phyloP scores from a whole-genome alignment of 192 early-diverging fungal genomes.

The Backusella parvicylindrica region DNA sequence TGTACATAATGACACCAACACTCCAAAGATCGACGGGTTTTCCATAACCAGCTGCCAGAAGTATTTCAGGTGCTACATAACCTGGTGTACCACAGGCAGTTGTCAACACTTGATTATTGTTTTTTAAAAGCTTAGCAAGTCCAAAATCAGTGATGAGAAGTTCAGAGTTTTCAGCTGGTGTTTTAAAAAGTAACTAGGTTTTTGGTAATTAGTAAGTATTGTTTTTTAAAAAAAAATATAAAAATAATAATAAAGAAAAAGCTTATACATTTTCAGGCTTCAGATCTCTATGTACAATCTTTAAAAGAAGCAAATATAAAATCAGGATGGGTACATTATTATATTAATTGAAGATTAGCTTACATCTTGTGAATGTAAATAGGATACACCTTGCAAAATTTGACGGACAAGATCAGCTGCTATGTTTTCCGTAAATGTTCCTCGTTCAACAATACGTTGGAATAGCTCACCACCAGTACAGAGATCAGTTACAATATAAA shows the following conservation, averaged over 20 bases:
- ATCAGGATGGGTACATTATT: not conserved
- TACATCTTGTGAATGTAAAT: constrained; percentile 71
- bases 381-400: constrained; percentile 74
- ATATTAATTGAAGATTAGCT: not conserved
- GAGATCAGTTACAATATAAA: constrained; percentile 66
- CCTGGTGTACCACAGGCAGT: constrained; percentile 66
- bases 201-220: not conserved
- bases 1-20: constrained; percentile 70
- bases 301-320: not conserved
- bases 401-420: constrained; percentile 65
- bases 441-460: constrained; percentile 63
- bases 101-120: constrained; percentile 53
- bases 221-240: not conserved
- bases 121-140: constrained; percentile 59
- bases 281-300: constrained; percentile 77
- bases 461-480: constrained; percentile 82
- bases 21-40: constrained; percentile 75
- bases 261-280: constrained; percentile 74
- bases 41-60: constrained; percentile 56
- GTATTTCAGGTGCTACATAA: constrained; percentile 68
- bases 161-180: constrained; percentile 40
- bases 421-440: constrained; percentile 70
- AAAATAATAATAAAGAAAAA: not conserved
- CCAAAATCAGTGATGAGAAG: constrained; percentile 77
- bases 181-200: constrained; percentile 40